Conservation (phyloP, 2,329 filamentous ascomycete genomes). For the Fusarium concolor region DNA sequence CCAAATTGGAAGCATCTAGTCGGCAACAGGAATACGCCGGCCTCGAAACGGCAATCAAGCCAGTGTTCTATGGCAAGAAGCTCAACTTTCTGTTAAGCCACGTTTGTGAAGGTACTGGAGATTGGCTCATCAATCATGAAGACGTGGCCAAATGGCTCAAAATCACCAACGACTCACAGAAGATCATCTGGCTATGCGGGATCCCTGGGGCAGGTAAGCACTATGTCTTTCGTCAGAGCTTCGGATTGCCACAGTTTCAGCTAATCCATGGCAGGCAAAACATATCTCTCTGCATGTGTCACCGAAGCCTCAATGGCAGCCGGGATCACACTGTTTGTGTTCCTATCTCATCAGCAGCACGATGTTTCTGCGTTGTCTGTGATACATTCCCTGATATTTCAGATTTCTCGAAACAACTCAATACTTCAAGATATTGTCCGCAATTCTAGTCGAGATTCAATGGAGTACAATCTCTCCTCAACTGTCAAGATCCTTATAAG, state of each 20-base stretch:
- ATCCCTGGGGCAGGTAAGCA: constrained; percentile 1
- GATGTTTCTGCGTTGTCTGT: neutral
- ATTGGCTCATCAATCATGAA: neutral
- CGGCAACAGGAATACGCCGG: neutral
- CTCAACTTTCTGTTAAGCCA: neutral
- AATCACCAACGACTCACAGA: neutral
- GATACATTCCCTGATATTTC: neutral
- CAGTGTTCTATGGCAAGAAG: neutral
- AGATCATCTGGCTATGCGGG: neutral
- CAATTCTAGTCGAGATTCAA: neutral
- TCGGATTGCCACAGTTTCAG: neutral
- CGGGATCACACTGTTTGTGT: neutral
- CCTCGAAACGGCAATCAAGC: neutral
- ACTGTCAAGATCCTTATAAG: neutral
- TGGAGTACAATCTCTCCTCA: neutral
- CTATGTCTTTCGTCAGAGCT: too few species aligned
- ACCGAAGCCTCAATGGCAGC: neutral
- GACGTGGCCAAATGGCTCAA: neutral
- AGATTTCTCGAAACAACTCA: neutral
- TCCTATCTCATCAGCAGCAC: neutral
- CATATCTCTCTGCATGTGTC: neutral
- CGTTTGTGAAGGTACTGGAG: neutral
- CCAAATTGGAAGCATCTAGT: neutral
- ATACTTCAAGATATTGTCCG: neutral
- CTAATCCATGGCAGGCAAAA: neutral